Conservation (phyloP, 1,139 yeast genomes). For the Hyphopichia burtonii region DNA sequence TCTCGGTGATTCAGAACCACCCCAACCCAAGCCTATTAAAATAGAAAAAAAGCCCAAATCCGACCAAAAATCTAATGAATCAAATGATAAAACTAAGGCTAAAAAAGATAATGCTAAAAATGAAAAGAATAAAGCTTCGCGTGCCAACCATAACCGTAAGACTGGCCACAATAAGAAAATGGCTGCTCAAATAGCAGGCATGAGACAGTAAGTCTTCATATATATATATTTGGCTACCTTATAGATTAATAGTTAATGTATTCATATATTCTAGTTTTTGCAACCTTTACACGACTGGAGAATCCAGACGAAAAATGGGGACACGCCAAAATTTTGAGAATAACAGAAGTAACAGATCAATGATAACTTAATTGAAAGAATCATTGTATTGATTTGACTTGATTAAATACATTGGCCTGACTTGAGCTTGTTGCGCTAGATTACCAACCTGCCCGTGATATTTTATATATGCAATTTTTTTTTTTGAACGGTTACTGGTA, state of each 20-base stretch:
- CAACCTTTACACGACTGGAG: not conserved
- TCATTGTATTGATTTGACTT: too few species aligned
- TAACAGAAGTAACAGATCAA: not conserved
- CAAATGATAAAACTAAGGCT: constrained; percentile 21
- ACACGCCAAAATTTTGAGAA: not conserved
- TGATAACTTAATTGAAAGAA: not conserved
- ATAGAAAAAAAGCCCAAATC: not conserved
- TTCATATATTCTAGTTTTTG: not conserved
- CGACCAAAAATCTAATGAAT: not conserved
- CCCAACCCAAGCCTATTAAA: too few species aligned
- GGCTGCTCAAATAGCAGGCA: constrained; percentile 58
- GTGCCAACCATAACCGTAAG: constrained; percentile 66
- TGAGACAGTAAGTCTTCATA: constrained; percentile 5
- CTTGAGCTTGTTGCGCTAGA: too few species aligned
- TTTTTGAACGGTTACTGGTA: not conserved
- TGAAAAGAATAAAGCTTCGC: constrained; percentile 54
- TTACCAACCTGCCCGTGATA: too few species aligned
- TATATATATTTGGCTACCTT: too few species aligned
- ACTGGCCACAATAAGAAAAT: constrained; percentile 57
- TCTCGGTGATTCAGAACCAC: not conserved
- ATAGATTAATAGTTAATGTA: too few species aligned
- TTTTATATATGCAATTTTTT: too few species aligned
- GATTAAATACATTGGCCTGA: too few species aligned
- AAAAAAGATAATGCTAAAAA: constrained; percentile 36
- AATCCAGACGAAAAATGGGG: not conserved